phyloP scores from a whole-genome alignment of 768 basidiomycete species.

The Tylopilus vinaceipallidus region DNA sequence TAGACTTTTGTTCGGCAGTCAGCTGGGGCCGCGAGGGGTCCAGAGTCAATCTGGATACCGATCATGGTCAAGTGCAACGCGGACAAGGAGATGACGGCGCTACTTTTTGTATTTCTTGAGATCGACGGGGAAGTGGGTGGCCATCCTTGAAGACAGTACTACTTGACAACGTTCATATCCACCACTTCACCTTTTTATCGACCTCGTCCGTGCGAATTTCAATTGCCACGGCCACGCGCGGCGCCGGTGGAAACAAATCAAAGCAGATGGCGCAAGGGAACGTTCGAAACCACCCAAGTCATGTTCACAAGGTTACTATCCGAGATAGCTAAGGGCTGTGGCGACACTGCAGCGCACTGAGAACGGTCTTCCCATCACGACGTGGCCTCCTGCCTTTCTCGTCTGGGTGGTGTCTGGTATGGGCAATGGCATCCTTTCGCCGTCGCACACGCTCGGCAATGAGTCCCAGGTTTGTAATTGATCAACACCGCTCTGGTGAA shows the following conservation, averaged over 20 bases:
- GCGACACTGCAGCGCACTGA: conserved; percentile 11
- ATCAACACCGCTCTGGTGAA: background rate
- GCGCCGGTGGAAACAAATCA: conserved; percentile 2
- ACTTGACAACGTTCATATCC: background rate
- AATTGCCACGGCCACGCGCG: background rate
- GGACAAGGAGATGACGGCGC: conserved; percentile 7
- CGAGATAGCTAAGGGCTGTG: background rate
- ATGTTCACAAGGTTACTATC: too few relatives aligned
- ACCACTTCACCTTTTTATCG: conserved; percentile 21
- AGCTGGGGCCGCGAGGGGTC: conserved; percentile 68
- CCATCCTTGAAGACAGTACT: conserved; percentile 32
- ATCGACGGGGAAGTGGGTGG: conserved; percentile 69
- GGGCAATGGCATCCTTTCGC: too few relatives aligned
- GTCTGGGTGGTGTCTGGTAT: background rate
- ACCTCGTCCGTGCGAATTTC: conserved; percentile 26
- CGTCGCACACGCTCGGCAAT: background rate
- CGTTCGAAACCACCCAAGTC: too few relatives aligned
- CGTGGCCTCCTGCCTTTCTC: conserved; percentile 8
- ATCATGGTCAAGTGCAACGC: conserved; percentile 5
- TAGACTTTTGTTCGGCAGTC: conserved; percentile 56
- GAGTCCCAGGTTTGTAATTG: conserved; percentile 4
- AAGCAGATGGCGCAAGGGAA: conserved; percentile 2
- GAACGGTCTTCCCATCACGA: conserved; percentile 3
- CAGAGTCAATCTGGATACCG: conserved; percentile 56
- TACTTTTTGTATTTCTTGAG: conserved; percentile 76